Evolutionary conservation across 1,139 yeast species (phyloP), one percentile per base, ranked within the genome.

Genomic region (Geotrichum armillariae): DNA sequence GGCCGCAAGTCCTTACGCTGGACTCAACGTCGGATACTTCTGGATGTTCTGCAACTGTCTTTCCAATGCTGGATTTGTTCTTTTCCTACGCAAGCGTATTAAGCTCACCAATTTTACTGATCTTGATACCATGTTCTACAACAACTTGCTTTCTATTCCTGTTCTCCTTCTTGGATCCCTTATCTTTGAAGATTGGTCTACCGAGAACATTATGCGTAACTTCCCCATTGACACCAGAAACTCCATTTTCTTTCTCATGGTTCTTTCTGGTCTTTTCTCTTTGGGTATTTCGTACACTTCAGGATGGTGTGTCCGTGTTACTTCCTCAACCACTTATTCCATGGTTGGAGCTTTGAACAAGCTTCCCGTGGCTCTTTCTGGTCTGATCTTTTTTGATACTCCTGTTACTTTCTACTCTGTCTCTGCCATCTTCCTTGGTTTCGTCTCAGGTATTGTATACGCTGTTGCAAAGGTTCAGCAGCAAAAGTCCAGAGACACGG

Each of bases 261-360:
- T 93, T 58, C 79, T 91, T 65, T 87, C 97, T 41, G 99, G 99
- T 69, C 79, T 87, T 60, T 85, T 95, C 39, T 85, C 98, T 31
- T 95, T 93, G 52, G 97, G 95, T 72, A 93, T 94, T 67, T 90
- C 98, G 42, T 93, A 94, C 79, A 89, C 97, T 71, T 89, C 98
- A 27, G 99, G 97, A 56, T 93, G 99, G 99, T 93, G 99, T 80
- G 96, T 93, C 57, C 88, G 99, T 75, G 98, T 91, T 58, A 94
- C 99, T 41, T 89, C 97, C 17, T 90, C 98, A 31, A 93, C 99
- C 53, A 93, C 99, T 51, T 93, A 93, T 75, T 88, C 96, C 49
- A 93, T 93, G 99, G 98, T 93, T 57, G 99, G 99, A 67, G 99
- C 99, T 50, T 81, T 93, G 71, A 93, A 93, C 80, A 94, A 94